Percentiles rank a stretch among this genome's conserved stretches.
phyloP scores from a whole-genome alignment of 768 basidiomycete species.

The Pholiota microspora region DNA sequence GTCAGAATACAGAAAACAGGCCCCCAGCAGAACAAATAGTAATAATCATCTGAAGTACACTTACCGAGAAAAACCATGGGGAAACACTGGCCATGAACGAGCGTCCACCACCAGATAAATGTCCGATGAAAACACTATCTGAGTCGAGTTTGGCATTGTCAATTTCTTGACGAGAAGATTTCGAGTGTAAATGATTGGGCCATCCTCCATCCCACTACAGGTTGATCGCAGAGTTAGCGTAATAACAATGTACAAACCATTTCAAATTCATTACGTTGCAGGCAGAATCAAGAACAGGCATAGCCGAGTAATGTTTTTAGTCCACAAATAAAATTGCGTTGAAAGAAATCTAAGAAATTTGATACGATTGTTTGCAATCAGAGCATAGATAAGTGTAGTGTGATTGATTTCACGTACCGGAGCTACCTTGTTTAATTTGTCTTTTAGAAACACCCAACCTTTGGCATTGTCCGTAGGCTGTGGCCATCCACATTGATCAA shows the following conservation, averaged over 20 bases:
- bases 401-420: constrained; percentile 10
- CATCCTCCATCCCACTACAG: constrained; percentile 57
- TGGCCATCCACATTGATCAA: constrained; percentile 26
- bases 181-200: constrained; percentile 35
- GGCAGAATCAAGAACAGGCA: constrained; percentile 53
- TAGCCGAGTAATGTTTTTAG: constrained; percentile 39
- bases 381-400: not conserved
- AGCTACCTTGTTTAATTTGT: constrained; percentile 22
- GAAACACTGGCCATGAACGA: constrained; percentile 53
- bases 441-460: constrained; percentile 30
- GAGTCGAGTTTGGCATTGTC: constrained; percentile 34
- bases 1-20: no score
- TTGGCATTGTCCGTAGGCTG: constrained; percentile 28
- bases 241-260: not conserved
- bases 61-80: constrained; percentile 70
- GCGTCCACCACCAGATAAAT: constrained; percentile 24
- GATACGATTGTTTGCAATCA: not conserved
- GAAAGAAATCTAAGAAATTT: constrained; percentile 43
- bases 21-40: no score
- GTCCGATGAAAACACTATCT: constrained; percentile 29
- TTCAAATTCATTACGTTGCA: constrained; percentile 39
- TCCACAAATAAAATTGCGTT: constrained; percentile 64
- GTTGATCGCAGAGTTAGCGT: not conserved
- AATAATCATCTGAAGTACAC: constrained; percentile 2
- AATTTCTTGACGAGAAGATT: constrained; percentile 19